Evolutionary conservation across 345 rosid species (phyloP).

Genomic region (Aegle marmelos): DNA sequence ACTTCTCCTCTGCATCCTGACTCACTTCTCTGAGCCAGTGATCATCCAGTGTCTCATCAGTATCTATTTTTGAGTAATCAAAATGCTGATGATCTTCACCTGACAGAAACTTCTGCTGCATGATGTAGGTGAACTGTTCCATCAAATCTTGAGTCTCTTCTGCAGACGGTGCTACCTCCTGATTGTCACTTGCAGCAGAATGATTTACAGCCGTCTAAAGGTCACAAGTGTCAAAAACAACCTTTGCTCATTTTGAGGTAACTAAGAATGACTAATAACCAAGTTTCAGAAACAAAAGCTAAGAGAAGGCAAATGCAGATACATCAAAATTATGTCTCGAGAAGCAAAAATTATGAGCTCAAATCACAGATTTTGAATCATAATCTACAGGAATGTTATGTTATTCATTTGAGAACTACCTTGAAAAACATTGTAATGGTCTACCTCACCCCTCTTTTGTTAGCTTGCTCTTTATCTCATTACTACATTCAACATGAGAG

Average conservation of each 20-base stretch:
- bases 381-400: not conserved
- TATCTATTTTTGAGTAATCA: constrained; percentile 87
- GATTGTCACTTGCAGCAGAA: constrained; percentile 3
- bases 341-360: not conserved
- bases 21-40: constrained; percentile 84
- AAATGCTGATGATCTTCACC: constrained; percentile 86
- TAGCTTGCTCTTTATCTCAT: not conserved
- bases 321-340: not conserved
- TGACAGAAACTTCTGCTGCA: constrained; percentile 86
- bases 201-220: constrained; percentile 22
- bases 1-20: constrained; percentile 86
- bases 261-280: not conserved
- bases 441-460: not conserved
- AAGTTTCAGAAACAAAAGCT: not conserved
- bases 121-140: constrained; percentile 73
- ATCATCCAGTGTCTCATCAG: constrained; percentile 84
- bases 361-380: not conserved
- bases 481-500: not conserved
- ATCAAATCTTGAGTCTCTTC: constrained; percentile 80
- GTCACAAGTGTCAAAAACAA: not conserved
- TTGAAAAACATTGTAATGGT: not conserved
- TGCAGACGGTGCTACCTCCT: constrained; percentile 33
- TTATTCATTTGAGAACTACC: not conserved
- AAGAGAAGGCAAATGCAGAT: not conserved
- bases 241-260: not conserved